Base-by-base conservation (phyloP, 768 basidiomycete genomes). In the Psilocybe subaeruginosa region DNA sequence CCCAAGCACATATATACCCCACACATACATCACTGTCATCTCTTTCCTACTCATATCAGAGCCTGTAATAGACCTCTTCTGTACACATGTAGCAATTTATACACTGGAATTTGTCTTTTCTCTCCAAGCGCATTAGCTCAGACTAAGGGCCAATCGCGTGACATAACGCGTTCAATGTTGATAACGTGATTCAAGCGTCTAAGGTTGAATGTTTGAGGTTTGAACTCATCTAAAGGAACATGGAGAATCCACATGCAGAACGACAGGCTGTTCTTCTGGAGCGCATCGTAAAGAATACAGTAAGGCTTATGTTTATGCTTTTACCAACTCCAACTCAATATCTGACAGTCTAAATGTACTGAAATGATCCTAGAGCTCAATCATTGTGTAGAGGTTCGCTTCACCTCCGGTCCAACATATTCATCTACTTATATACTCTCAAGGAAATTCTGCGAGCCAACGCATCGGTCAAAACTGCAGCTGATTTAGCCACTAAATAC, bases 171-270 rank as follows among this genome's bases (percentile, higher is more conserved):
- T 60, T 45, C 33, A 56, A 17, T 30, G 48, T 9, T 29, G 48
- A 17, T 47, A 39, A 31, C 39, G 46, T 53, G 56, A 58, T 54
- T 46, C 56, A 8, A 49, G 4, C 16, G 19, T 12, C 46, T 37
- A 54, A 53, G 56, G 57, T 35, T 35, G 33, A 35, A 35, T 35
- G 7, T 9, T 35, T 9, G 9, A 35, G 7, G 8, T 12, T n/a
- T 43, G 41, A 43, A 43, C 41, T 12, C 41, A 35, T 43, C 41
- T 43, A 27, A 35, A 9, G 16, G 16, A 17, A 33, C 4, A 97
- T 97, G 95, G 94, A 97, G 76, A 97, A 97, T 73, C 95, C 95
- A 19, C 95, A 98, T 67, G 92, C 93, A 54, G 94, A 96, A 74
- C 83, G 92, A 46, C 95, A 98, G 72, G 93, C 92, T 33, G 88